These are phyloP conservation scores for Colletotrichum sp. DNA, from an alignment of 2,329 filamentous ascomycete species.

Conservation along the genomic window DNA sequence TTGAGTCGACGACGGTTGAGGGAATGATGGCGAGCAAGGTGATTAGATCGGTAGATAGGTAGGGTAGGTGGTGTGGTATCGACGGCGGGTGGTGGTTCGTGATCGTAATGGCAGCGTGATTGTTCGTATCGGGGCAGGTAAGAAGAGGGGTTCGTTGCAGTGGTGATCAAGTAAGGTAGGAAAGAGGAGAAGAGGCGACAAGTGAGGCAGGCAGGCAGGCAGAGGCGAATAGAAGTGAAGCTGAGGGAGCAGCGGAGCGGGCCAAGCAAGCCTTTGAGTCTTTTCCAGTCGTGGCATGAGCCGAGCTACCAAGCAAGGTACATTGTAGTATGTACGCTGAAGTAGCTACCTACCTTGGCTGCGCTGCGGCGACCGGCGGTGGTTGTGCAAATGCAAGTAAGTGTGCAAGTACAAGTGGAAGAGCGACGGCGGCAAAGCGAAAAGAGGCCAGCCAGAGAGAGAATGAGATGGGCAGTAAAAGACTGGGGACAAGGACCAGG, in stretches of 20 bases:
- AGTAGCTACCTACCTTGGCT: background rate
- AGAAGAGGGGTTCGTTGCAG: background rate
- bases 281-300: slow-evolving; percentile 13
- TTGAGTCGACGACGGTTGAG: background rate
- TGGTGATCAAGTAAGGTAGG: background rate
- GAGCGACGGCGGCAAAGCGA: slow-evolving; percentile 11
- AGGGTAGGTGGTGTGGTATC: background rate
- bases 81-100: background rate
- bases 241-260: background rate
- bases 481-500: slow-evolving; percentile 17
- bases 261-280: slow-evolving; percentile 3
- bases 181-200: background rate
- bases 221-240: background rate
- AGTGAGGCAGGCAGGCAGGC: background rate
- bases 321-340: background rate
- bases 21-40: background rate
- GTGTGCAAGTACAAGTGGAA: background rate
- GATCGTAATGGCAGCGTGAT: background rate
- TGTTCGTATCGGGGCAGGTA: background rate
- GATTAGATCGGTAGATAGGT: background rate
- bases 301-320: background rate
- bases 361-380: background rate
- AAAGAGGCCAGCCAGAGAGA: background rate
- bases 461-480: slow-evolving; percentile 1
- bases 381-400: background rate